Evolutionary conservation across 192 early-diverging fungal species (phyloP).

Genomic region (Backusella tarrabulga): DNA sequence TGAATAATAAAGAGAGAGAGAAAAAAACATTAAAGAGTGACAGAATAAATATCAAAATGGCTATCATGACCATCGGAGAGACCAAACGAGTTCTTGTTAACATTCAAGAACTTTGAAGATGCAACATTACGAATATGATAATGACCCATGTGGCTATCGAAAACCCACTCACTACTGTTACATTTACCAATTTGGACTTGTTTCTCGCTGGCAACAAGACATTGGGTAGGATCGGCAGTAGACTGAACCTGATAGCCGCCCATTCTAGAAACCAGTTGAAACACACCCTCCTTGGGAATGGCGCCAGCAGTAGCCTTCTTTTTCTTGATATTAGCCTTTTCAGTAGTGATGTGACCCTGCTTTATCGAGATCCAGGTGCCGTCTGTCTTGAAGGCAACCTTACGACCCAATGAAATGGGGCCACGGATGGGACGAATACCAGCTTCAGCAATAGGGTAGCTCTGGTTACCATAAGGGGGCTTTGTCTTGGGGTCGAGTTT

Average conservation of each 20-base stretch:
- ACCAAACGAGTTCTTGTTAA: not conserved
- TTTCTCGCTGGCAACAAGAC: not conserved
- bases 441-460: not conserved
- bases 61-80: not conserved
- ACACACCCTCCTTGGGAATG: not conserved
- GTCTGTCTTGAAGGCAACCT: not conserved
- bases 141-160: not conserved
- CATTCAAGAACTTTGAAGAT: not conserved
- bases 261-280: not conserved
- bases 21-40: not conserved
- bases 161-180: not conserved
- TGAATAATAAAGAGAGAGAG: not conserved
- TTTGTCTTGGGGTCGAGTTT: constrained; percentile 5
- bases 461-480: constrained; percentile 19
- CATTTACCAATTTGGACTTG: not conserved
- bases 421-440: not conserved
- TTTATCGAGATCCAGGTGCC: not conserved
- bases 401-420: not conserved
- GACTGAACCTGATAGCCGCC: not conserved
- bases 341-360: not conserved
- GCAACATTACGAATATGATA: not conserved
- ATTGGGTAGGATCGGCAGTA: not conserved
- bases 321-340: not conserved
- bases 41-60: not conserved
- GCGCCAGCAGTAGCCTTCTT: not conserved